Base-by-base conservation (phyloP, 2,329 filamentous ascomycete genomes). In the Apiospora saccharicola region DNA sequence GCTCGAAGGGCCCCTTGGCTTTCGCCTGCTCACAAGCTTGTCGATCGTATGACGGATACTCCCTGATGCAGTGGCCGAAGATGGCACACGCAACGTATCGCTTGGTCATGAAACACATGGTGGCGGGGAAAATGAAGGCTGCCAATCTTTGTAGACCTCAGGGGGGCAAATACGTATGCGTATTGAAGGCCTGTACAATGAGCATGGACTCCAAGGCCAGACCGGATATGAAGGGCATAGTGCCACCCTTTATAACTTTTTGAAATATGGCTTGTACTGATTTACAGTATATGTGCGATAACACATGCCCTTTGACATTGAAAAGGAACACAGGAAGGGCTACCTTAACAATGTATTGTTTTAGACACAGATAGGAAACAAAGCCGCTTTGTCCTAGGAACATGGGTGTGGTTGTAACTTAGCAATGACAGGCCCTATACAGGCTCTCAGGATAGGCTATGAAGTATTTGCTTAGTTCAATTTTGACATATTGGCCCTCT, bases 41-140 rank as follows among this genome's bases (percentile, higher is more conserved):
- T 41, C 46, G 68, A 13, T 43, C 34, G 46, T 69, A 72, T 22
- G 7, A 49, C 47, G 19, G 46, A 13, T 10, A 57, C 1, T 34
- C 71, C 13, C 69, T n/a, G 24, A 69, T 64, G 4, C 47, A 67
- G 22, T 72, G 71, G 3, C 71, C 71, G 26, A 71, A 71, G 22
- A 71, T 30, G 2, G 49, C 49, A 13, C 71, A 72, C 13, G 69
- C 61, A 14, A 8, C 34, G 19, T 72, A 72, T 13, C 49, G 67
- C 61, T 72, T 72, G 46, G 69, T 67, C n/a, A 69, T 16, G 51
- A 69, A 24, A 43, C 69, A 69, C 71, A 69, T 72, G 22, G 47
- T 53, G n/a, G 12, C 24, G 24, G 43, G 43, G 43, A 16, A 3
- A n/a, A n/a, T 22, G 8, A 22, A 30, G 30, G 26, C 14, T 26